phyloP scores from a whole-genome alignment of 2,329 filamentous ascomycete species.

The Juglanconis sp. region DNA sequence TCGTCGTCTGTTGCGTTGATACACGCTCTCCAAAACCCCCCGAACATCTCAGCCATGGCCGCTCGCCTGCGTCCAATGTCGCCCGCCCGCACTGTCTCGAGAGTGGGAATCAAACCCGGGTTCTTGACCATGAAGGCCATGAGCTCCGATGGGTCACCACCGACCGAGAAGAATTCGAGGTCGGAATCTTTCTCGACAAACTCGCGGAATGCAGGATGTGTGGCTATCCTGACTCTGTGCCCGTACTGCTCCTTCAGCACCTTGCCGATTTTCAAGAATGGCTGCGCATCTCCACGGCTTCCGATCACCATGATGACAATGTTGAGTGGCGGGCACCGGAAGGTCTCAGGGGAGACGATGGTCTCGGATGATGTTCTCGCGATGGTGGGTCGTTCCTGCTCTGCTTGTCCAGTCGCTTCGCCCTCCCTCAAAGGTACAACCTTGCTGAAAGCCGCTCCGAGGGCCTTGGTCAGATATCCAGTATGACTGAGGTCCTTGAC shows the following conservation, averaged over 20 bases:
- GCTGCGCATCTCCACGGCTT: slow-evolving; percentile 75
- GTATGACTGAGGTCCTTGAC: slow-evolving; percentile 67
- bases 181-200: slow-evolving; percentile 71
- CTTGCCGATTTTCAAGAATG: slow-evolving; percentile 73
- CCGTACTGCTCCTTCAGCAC: slow-evolving; percentile 68
- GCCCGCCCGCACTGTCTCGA: slow-evolving; percentile 69
- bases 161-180: slow-evolving; percentile 77
- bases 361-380: slow-evolving; percentile 24
- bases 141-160: slow-evolving; percentile 74
- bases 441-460: slow-evolving; percentile 61
- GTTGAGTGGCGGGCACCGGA: slow-evolving; percentile 56
- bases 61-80: slow-evolving; percentile 66
- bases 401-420: slow-evolving; percentile 26
- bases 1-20: slow-evolving; percentile 71
- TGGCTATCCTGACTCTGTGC: slow-evolving; percentile 74
- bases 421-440: slow-evolving; percentile 40
- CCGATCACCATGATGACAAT: slow-evolving; percentile 85
- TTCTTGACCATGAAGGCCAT: slow-evolving; percentile 92
- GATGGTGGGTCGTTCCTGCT: slow-evolving; percentile 11
- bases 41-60: slow-evolving; percentile 78
- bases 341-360: slow-evolving; percentile 24
- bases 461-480: slow-evolving; percentile 70
- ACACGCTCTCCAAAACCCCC: slow-evolving; percentile 78
- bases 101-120: slow-evolving; percentile 69
- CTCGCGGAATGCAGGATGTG: slow-evolving; percentile 72